Conservation (phyloP, 2,329 filamentous ascomycete species). For the Furcasterigmium furcatum region DNA sequence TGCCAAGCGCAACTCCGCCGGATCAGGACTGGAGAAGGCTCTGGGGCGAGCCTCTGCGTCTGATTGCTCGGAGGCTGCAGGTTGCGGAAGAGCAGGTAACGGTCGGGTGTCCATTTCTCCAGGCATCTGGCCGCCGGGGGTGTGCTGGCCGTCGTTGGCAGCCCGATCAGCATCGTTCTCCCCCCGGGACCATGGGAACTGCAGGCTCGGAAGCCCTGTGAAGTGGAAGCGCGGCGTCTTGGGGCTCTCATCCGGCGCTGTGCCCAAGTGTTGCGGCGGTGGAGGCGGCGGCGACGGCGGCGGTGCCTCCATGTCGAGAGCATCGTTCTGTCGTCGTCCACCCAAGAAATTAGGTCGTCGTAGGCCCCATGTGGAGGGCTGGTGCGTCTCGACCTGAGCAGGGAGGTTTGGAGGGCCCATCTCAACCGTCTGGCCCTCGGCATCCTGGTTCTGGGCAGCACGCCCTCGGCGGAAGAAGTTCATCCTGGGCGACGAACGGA, state of each 20-base stretch:
- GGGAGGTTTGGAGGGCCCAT: neutral
- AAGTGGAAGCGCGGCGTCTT: constrained; percentile 41
- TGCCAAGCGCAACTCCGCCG: constrained; percentile 45
- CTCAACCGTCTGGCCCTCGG: neutral
- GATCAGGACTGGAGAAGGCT: constrained; percentile 37
- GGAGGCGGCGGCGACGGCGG: neutral
- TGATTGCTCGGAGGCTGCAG: neutral
- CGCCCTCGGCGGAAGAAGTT: neutral
- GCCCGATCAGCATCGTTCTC: neutral
- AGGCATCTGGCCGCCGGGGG: no score
- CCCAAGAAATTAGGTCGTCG: neutral
- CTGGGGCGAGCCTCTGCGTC: neutral
- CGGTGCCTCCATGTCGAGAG: neutral
- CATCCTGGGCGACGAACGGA: neutral
- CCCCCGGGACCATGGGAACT: neutral
- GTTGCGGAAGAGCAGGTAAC: neutral
- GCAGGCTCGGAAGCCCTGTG: neutral
- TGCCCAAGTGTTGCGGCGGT: no score
- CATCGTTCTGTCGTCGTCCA: neutral
- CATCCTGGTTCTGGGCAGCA: neutral
- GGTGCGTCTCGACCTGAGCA: neutral
- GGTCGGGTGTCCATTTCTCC: neutral
- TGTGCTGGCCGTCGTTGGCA: no score
- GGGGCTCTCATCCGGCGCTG: constrained; percentile 33
- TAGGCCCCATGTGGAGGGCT: neutral